Conservation (phyloP, 352 stramenopile species). For the Blastocystis sp. region DNA sequence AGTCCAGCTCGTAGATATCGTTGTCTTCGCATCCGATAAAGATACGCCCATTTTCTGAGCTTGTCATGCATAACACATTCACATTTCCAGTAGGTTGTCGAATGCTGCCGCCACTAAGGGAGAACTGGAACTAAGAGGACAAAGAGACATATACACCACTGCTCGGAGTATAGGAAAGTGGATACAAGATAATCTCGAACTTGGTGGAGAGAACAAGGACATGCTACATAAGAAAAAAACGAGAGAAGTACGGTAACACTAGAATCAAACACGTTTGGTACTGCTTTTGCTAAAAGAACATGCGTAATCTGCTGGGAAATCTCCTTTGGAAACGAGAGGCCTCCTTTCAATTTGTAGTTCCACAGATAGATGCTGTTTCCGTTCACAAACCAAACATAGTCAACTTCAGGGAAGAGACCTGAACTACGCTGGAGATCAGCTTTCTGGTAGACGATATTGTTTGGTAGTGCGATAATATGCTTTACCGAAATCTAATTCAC, state of each 20-base stretch:
- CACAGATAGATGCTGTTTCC: neutral
- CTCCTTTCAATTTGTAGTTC: constrained; percentile 24
- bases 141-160: neutral
- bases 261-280: constrained; percentile 5
- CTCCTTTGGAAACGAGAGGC: neutral
- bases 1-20: constrained; percentile 20
- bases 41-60: neutral
- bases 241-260: neutral
- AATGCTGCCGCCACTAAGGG: neutral
- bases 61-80: constrained; percentile 41
- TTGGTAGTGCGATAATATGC: constrained; percentile 11
- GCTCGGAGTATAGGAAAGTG: neutral
- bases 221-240: neutral
- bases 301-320: constrained; percentile 44
- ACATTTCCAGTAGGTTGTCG: constrained; percentile 30
- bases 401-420: constrained; percentile 35
- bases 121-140: neutral
- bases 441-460: neutral
- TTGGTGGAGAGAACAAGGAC: constrained; percentile 17
- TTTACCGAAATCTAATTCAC: neutral
- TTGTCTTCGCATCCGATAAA: constrained; percentile 55
- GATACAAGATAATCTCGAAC: constrained; percentile 18
- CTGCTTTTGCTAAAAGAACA: neutral
- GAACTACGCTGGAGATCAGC: neutral
- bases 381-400: neutral